Base-by-base conservation (phyloP, 208 protist genomes). In the Wallacemonas sp. region DNA sequence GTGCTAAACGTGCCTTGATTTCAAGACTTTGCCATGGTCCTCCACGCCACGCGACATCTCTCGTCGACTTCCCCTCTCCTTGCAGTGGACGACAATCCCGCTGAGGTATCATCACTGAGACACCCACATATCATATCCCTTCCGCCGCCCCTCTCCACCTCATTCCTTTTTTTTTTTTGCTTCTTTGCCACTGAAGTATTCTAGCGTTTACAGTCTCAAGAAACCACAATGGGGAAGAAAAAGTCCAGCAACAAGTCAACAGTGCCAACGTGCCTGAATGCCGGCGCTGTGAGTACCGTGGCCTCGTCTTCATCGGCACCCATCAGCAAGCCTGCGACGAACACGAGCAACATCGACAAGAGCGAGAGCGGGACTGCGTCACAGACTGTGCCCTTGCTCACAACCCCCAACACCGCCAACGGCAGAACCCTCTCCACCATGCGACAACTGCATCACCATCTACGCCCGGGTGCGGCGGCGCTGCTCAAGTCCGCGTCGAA, bases 381-480 rank as follows among this genome's bases (percentile, higher is more conserved):
- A n/a, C n/a, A n/a, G n/a, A n/a, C n/a, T n/a, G n/a, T n/a, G n/a
- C n/a, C n/a, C n/a, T n/a, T n/a, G n/a, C n/a, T n/a, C n/a, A n/a
- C n/a, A n/a, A n/a, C n/a, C n/a, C n/a, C n/a, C n/a, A 34, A 34
- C n/a, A 46, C 42, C 21, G 24, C 33, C 15, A 12, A 11, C 33
- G 8, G 19, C 54, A 61, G 42, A 26, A 27, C 54, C 11, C 54
- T 51, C 28, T 38, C 38, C 41, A 49, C 54, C 33, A 39, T 71
- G 45, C 30, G 15, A 34, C 30, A 41, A 14, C 69, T 72, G 46
- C 66, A 69, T 21, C 42, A 63, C 12, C n/a, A 49, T 3, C 55
- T 79, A 5, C 30, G 45, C 34, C 27, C 33, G 1, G 54, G 53
- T 24, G 60, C 73, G 6, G 15, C 26, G 12, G 44, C 15, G 19